Conservation (phyloP, 2,329 filamentous ascomycete species). For the Botryotinia calthae region DNA sequence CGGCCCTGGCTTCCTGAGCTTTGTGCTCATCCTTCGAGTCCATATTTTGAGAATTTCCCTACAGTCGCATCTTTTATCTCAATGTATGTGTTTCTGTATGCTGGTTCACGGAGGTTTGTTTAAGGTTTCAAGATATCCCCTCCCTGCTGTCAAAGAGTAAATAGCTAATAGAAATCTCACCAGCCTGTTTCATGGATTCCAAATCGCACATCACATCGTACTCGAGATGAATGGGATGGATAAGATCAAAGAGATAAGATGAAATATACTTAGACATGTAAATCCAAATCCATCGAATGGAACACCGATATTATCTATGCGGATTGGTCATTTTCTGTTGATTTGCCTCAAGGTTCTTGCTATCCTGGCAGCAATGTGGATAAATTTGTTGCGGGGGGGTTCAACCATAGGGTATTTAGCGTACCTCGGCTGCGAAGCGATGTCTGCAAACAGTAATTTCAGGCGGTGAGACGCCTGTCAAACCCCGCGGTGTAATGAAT, state of each 20-base stretch:
- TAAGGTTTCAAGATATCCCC: not conserved
- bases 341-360: not conserved
- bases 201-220: not conserved
- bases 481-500: not conserved
- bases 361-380: not conserved
- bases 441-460: not conserved
- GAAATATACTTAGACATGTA: constrained; percentile 3
- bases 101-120: too few species aligned
- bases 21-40: not conserved
- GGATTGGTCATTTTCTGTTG: not conserved
- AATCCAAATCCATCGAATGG: not conserved
- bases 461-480: not conserved
- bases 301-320: not conserved
- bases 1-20: not conserved
- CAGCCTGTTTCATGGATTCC: not conserved
- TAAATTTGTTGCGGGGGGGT: not conserved
- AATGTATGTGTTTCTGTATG: not conserved
- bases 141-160: not conserved
- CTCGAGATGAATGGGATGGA: not conserved
- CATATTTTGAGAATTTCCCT: not conserved
- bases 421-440: constrained; percentile 10
- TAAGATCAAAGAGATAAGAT: not conserved
- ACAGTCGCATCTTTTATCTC: not conserved
- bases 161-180: constrained; percentile 3
- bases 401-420: not conserved